A percentile compares a stretch with the other conserved stretches of the same genome.
These are phyloP conservation scores for Sisymbrium altissimum DNA, from an alignment of 345 rosid species.

Conservation along the genomic window DNA sequence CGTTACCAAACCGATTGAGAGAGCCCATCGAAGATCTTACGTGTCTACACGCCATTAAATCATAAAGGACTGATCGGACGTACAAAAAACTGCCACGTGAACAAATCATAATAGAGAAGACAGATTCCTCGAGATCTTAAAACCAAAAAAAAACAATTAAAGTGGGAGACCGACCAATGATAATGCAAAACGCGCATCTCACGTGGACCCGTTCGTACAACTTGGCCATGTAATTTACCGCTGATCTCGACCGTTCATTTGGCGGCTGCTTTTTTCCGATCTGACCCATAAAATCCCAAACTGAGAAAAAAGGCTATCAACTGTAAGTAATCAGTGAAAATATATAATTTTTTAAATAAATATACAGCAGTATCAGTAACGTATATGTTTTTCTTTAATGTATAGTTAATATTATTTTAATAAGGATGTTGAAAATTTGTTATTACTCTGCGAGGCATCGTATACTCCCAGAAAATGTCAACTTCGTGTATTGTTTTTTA, in stretches of 20 bases:
- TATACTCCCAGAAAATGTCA: slow-evolving; percentile 28
- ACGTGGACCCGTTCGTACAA: slow-evolving; percentile 33
- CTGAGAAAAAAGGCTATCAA: background rate
- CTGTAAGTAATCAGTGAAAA: slow-evolving; percentile 14
- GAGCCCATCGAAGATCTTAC: background rate
- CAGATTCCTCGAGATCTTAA: slow-evolving; percentile 34
- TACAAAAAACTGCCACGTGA: background rate
- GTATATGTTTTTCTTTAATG: slow-evolving; percentile 9
- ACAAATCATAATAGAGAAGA: slow-evolving; percentile 16
- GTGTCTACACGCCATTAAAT: background rate
- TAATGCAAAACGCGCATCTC: slow-evolving; percentile 37
- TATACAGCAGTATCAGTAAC: background rate
- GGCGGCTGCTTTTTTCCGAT: slow-evolving; percentile 25
- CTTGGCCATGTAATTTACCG: slow-evolving; percentile 33
- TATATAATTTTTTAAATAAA: background rate
- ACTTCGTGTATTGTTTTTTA: background rate
- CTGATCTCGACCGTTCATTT: slow-evolving; percentile 39
- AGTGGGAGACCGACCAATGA: slow-evolving; percentile 34
- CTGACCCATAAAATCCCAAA: slow-evolving; percentile 33
- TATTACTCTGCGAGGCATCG: slow-evolving; percentile 5
- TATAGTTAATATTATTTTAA: background rate
- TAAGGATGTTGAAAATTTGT: slow-evolving; percentile 9
- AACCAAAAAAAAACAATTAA: background rate
- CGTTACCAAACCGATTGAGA: background rate
- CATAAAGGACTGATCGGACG: background rate